Evolutionary conservation across 345 rosid genomes (phyloP), one percentile per base, ranked within the genome.

Genomic region (Eucalyptus lansdowneana): DNA sequence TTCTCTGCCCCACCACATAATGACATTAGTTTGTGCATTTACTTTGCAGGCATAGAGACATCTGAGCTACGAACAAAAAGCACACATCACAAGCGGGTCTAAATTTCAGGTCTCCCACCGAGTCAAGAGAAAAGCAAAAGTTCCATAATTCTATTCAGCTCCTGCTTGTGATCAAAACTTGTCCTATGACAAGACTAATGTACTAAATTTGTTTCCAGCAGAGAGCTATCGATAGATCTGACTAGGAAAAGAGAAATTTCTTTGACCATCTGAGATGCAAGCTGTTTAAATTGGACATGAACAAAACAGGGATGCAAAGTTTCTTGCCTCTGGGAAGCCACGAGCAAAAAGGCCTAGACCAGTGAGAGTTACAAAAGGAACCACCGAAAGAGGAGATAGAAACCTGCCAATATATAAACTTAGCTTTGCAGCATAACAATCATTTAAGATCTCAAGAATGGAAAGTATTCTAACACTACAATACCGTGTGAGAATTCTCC

Each of bases 341-440:
- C 53, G 93, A 6, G 92, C 93, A 65, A 92, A 94, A 10, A 97
- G 96, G 88, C 99, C 99, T 45, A 97, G 94, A 37, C 96, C 99
- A 17, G 97, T 96, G 87, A 97, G 98, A 93, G 94, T 93, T 49
- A 96, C 98, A 44, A 96, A 93, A 88, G 99, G 99, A 91, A 92
- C 94, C 47, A 95, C 97, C 15, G 99, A 94, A 50, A 97, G 95
- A 87, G 99, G 99, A 89, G 92, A 92, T 40, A 97, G 96, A 92
- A 92, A 97, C 92, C 99, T 97, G 91, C 92, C 16, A 88, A 80
- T 44, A 50, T 8, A 88, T 47, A 37, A 21, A 44, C 34, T 62
- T 5, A 42, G 37, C 42, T 56, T 60, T 65, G 53, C 27, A 51
- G 16, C 9, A 81, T 15, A 49, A 34, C 51, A 34, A 72, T 58